These are phyloP conservation scores for Entophlyctis luteolus DNA, from an alignment of 192 early-diverging fungal genomes.

Conservation along the genomic window DNA sequence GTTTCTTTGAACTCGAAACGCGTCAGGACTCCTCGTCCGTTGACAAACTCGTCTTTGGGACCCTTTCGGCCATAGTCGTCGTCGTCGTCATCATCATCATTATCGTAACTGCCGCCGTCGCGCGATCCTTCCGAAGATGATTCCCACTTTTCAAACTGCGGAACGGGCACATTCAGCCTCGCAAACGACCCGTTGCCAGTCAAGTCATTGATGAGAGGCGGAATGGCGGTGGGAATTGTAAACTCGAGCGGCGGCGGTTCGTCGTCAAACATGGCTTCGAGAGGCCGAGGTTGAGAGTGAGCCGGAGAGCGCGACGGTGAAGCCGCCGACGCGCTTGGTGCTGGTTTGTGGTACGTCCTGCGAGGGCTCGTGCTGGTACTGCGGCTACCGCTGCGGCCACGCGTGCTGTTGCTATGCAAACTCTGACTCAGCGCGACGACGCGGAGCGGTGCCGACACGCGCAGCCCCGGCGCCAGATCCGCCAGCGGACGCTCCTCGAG, in stretches of 20 bases:
- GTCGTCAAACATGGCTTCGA: constrained; percentile 16
- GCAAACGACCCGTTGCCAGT: not conserved
- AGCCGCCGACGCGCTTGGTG: too few relatives aligned
- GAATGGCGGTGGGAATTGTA: not conserved
- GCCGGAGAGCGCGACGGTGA: not conserved
- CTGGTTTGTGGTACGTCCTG: too few relatives aligned
- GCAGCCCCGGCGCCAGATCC: constrained; percentile 79
- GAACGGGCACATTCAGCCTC: not conserved
- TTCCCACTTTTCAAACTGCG: not conserved
- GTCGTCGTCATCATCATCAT: not conserved
- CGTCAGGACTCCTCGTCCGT: not conserved
- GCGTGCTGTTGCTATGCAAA: not conserved
- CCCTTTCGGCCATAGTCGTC: not conserved
- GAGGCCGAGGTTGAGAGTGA: not conserved
- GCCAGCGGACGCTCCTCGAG: constrained; percentile 80
- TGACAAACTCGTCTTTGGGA: not conserved
- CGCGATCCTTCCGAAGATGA: not conserved
- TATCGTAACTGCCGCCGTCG: not conserved
- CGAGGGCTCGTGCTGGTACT: too few relatives aligned
- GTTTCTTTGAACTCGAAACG: constrained; percentile 10
- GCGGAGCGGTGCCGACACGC: constrained; percentile 45
- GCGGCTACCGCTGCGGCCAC: not conserved
- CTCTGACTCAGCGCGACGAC: constrained; percentile 32
- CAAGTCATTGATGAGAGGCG: constrained; percentile 5
- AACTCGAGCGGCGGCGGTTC: constrained; percentile 17